Conservation (phyloP, 2,329 filamentous ascomycete genomes). For the Fusarium humuli region DNA sequence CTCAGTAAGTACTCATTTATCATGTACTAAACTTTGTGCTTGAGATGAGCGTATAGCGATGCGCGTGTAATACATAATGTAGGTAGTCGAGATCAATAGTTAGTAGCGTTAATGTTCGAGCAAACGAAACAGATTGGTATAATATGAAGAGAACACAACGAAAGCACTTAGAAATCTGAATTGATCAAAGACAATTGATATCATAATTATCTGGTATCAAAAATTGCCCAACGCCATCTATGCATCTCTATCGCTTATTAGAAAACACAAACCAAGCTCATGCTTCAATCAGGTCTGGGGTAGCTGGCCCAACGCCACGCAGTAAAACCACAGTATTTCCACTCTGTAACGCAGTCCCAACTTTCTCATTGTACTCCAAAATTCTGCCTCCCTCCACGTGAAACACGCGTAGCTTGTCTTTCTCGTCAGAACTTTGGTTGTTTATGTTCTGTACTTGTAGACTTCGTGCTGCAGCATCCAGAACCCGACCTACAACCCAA, state of each 20-base stretch:
- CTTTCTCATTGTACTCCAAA: conserved; percentile 88
- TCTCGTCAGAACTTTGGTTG: conserved; percentile 79
- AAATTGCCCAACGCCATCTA: conserved; percentile 38
- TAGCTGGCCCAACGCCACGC: conserved; percentile 82
- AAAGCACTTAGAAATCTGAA: neutral
- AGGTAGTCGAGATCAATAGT: neutral
- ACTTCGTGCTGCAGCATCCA: conserved; percentile 81
- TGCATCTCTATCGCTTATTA: conserved; percentile 24
- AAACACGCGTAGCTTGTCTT: conserved; percentile 86
- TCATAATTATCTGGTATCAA: conserved; percentile 1
- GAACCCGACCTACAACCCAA: conserved; percentile 87
- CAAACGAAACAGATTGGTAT: neutral
- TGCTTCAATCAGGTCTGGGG: conserved; percentile 73
- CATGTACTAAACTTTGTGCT: rapidly evolving
- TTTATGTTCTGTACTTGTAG: conserved; percentile 87
- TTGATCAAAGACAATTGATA: neutral
- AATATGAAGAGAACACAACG: neutral
- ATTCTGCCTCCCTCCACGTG: conserved; percentile 91
- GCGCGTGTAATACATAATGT: neutral
- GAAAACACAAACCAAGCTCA: conserved; percentile 20
- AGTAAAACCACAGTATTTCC: conserved; percentile 93
- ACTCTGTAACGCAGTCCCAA: conserved; percentile 77
- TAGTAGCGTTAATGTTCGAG: neutral
- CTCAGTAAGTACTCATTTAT: neutral
- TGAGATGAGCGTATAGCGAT: neutral